Conservation (phyloP, 768 basidiomycete species). For the Cantharellus cinnabarinus region DNA sequence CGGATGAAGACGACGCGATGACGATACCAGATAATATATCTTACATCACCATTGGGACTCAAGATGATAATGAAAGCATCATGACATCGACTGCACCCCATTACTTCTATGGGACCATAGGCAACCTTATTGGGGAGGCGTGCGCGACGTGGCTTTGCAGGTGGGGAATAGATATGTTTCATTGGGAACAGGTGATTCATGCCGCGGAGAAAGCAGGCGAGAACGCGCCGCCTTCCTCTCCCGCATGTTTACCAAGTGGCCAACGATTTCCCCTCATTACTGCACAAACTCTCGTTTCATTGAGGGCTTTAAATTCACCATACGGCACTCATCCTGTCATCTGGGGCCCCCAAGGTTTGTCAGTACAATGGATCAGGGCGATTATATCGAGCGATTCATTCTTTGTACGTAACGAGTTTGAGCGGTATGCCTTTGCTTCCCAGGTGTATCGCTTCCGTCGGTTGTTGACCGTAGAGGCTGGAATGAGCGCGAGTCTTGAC, state of each 20-base stretch:
- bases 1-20: neutral
- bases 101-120: slow-evolving; percentile 71
- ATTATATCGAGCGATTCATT: slow-evolving; percentile 59
- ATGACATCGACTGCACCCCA: slow-evolving; percentile 15
- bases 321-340: slow-evolving; percentile 26
- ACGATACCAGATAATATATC: neutral
- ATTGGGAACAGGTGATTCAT: slow-evolving; percentile 27
- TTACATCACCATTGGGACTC: neutral
- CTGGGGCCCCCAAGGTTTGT: slow-evolving; percentile 58
- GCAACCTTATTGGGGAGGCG: slow-evolving; percentile 81
- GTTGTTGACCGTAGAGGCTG: slow-evolving; percentile 4
- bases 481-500: slow-evolving; percentile 6
- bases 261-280: slow-evolving; percentile 2
- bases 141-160: slow-evolving; percentile 71
- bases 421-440: slow-evolving; percentile 60
- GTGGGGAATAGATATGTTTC: slow-evolving; percentile 70
- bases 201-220: slow-evolving; percentile 1
- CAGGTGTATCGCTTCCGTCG: slow-evolving; percentile 51
- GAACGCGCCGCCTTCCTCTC: slow-evolving; percentile 10
- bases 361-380: slow-evolving; percentile 51
- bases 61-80: neutral
- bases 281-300: neutral
- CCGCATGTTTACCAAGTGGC: neutral
- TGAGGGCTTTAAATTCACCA: neutral
- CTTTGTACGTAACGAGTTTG: slow-evolving; percentile 59